Evolutionary conservation across 2,329 filamentous ascomycete species (phyloP), one percentile per base, ranked within the genome.

Genomic region (Aspergillus terreus): DNA sequence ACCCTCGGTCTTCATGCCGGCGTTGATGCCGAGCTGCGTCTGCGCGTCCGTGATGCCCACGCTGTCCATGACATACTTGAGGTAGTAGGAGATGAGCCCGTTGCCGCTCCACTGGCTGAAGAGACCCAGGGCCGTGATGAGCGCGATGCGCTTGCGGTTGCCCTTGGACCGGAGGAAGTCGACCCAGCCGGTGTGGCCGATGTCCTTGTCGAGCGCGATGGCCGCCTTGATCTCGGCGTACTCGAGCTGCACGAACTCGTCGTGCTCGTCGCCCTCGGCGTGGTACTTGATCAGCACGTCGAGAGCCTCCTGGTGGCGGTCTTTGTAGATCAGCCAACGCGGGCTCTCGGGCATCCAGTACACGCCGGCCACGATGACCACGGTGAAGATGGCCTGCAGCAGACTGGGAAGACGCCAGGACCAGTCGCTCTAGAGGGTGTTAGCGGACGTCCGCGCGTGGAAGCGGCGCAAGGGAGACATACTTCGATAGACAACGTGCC

Each of bases 91-190:
- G 17, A 73, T 62, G 1, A 73, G 51, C 4, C 67, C 66, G 51
- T 81, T 81, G 35, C 80, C 80, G 56, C 73, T 78, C 77, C 77
- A 82, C 57, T 83, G 80, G 7, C 74, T 76, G 69, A 82, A 82
- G 57, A 81, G 70, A 54, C 78, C 80, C 9, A 79, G 70, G 19
- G 73, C 71, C 35, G 80, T 63, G 32, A 78, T 67, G 46, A 83
- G 78, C 35, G 78, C 62, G 30, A 82, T 69, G 32, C 81, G 72
- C 57, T 76, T 75, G 47, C 79, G 74, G 63, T 82, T 83, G 43
- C 78, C 80, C 25, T 71, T 71, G 5, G 71, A 71, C 60, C 73
- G 63, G 23, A 81, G 32, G 42, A 61, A 57, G 27, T 59, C 58
- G 9, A 49, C 35, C 71, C 77, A 79, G 19, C 70, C 66, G 38